Base-by-base conservation (phyloP, 345 rosid species). In the Turnera subulata region DNA sequence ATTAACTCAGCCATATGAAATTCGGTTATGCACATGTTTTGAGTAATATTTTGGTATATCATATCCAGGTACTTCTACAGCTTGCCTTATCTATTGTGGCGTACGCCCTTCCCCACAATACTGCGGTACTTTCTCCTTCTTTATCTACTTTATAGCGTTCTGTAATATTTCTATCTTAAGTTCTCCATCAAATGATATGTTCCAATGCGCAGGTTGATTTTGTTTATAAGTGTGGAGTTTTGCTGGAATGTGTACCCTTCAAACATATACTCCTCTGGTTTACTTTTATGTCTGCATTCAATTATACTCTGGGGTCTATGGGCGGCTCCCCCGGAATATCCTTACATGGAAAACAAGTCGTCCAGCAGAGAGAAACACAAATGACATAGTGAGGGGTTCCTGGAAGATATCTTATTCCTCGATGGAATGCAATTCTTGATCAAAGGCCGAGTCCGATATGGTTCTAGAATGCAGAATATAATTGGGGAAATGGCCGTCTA, bases 211-310 rank as follows among this genome's bases (percentile, higher is more conserved):
- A 89, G 96, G n/a, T 35, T 93, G 75, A 21, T 76, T 65, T 39
- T 93, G 73, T 85, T 89, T 14, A 1, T 79, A 0, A 91, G 86
- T 9, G 80, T 82, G 61, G 97, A 89, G 72, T 42, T 84, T 4
- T 93, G 97, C 83, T 89, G 99, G 99, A 93, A 93, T 58, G 69
- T 93, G 19, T 93, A 79, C 58, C 99, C 99, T 38, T 93, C 97
- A 40, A 82, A 70, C 58, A 19, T 62, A 7, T 73, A 68, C 65
- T 89, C 99, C 19, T 93, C 99, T 19, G 80, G 75, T 44, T 55
- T 78, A 67, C 84, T 93, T 46, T 59, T 85, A 26, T 69, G 71
- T 64, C 82, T 89, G 39, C 91, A 89, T 72, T 67, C 75, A 29
- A 42, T 75, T 21, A 72, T 83, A 45, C 70, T 93, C 9, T 74